phyloP scores from a whole-genome alignment of 2,329 filamentous ascomycete species.

The Simplicillium sp. region DNA sequence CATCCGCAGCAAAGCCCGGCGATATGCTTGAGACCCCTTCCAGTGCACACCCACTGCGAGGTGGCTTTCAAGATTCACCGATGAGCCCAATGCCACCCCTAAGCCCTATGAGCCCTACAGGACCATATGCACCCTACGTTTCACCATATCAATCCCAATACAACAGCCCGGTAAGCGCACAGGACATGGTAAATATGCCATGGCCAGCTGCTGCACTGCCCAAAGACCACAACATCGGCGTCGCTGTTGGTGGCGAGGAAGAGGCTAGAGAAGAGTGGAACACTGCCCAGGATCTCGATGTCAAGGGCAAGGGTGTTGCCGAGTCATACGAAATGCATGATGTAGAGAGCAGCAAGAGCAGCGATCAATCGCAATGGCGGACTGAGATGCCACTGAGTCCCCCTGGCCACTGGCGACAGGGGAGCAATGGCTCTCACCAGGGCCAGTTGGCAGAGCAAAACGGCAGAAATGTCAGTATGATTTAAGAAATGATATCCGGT shows the following conservation, averaged over 20 bases:
- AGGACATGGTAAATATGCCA: constrained; percentile 21
- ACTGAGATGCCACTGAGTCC: constrained; percentile 32
- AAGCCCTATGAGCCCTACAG: constrained; percentile 28
- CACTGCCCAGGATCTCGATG: constrained; percentile 11
- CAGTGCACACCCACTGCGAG: constrained; percentile 40
- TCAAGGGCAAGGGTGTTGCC: constrained; percentile 30
- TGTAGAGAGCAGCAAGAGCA: constrained; percentile 25
- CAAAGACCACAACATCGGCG: constrained; percentile 27
- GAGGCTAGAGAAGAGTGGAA: constrained; percentile 9
- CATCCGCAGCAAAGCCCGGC: constrained; percentile 17
- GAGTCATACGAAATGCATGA: constrained; percentile 41
- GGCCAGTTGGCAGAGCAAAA: constrained; percentile 7
- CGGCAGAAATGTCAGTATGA: not conserved
- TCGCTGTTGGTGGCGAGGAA: constrained; percentile 31
- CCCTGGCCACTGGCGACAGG: constrained; percentile 33
- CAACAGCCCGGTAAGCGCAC: constrained; percentile 44
- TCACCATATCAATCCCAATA: constrained; percentile 52
- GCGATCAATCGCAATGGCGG: not conserved
- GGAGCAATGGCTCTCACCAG: constrained; percentile 12
- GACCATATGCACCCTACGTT: constrained; percentile 36
- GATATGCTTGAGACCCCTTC: constrained; percentile 35
- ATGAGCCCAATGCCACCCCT: constrained; percentile 9
- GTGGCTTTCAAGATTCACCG: constrained; percentile 44
- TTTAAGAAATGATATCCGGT: constrained; percentile 3
- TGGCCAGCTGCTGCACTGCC: constrained; percentile 22